phyloP scores from a whole-genome alignment of 306 rosid species.

The Lupinus albus region DNA sequence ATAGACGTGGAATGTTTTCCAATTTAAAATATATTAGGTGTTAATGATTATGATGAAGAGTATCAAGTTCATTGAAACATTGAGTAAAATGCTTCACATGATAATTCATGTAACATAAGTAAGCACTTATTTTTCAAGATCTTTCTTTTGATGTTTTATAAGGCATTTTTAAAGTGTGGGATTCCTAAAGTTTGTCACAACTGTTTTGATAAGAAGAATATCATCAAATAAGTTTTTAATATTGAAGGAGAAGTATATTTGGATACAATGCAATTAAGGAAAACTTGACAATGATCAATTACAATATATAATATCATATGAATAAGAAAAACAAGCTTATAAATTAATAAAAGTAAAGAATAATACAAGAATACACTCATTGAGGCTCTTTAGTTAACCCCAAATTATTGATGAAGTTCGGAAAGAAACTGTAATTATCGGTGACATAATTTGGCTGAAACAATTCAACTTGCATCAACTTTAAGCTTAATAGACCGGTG shows the following conservation, averaged over 20 bases:
- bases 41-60: too few relatives aligned
- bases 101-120: too few relatives aligned
- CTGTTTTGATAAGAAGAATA: neutral
- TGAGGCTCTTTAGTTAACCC: neutral
- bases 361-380: slow-evolving; percentile 1
- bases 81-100: too few relatives aligned
- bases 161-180: too few relatives aligned
- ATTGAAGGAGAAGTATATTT: neutral
- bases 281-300: neutral
- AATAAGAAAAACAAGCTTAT: neutral
- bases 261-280: slow-evolving; percentile 23
- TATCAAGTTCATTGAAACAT: too few relatives aligned
- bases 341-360: neutral
- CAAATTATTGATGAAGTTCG: neutral
- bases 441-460: neutral
- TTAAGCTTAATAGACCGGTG: slow-evolving; percentile 1
- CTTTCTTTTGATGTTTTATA: too few relatives aligned
- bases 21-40: too few relatives aligned
- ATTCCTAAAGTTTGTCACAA: too few relatives aligned
- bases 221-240: neutral
- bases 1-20: too few relatives aligned
- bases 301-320: neutral
- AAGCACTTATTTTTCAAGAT: too few relatives aligned
- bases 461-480: slow-evolving; percentile 4
- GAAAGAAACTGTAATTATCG: neutral